Percentiles rank a stretch among this genome's conserved stretches.
Conservation (phyloP, 139 green algal genomes). For the Spirogloea muscicola region DNA sequence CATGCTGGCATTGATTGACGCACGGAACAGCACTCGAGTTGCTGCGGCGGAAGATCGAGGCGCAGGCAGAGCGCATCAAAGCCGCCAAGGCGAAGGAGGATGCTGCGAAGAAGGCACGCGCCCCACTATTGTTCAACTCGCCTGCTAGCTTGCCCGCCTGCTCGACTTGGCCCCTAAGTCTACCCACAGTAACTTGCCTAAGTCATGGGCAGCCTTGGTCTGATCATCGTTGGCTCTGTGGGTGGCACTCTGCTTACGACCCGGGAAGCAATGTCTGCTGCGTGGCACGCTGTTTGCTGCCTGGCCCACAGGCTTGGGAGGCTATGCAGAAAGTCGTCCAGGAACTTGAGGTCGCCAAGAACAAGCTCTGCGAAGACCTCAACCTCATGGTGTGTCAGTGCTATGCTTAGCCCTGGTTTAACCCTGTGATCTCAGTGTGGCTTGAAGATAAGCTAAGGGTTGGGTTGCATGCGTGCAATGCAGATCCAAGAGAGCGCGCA, state of each 20-base stretch:
- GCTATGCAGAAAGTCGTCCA: slow-evolving; percentile 5
- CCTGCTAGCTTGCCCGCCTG: too few species aligned
- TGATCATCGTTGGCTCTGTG: too few species aligned
- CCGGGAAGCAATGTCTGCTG: too few species aligned
- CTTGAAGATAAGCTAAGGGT: background rate
- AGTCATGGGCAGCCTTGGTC: too few species aligned
- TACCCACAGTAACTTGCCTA: too few species aligned
- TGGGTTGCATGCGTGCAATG: too few species aligned
- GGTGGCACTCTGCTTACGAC: too few species aligned
- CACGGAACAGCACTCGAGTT: slow-evolving; percentile 19
- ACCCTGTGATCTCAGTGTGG: background rate
- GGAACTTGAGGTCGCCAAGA: slow-evolving; percentile 12
- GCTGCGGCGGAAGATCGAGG: slow-evolving; percentile 23
- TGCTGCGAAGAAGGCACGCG: slow-evolving; percentile 32
- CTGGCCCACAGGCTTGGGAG: slow-evolving; percentile 16
- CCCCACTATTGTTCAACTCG: too few species aligned
- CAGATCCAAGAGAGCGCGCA: slow-evolving; percentile 29
- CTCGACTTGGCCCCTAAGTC: too few species aligned
- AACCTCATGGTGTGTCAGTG: slow-evolving; percentile 21
- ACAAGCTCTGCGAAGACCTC: slow-evolving; percentile 11
- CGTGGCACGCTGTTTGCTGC: too few species aligned
- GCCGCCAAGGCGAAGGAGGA: slow-evolving; percentile 20
- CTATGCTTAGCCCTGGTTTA: too few species aligned
- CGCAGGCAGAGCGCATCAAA: slow-evolving; percentile 13
- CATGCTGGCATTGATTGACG: too few species aligned